Base-by-base conservation (phyloP, 2,329 filamentous ascomycete genomes). In the Mollisiaceae sp. region DNA sequence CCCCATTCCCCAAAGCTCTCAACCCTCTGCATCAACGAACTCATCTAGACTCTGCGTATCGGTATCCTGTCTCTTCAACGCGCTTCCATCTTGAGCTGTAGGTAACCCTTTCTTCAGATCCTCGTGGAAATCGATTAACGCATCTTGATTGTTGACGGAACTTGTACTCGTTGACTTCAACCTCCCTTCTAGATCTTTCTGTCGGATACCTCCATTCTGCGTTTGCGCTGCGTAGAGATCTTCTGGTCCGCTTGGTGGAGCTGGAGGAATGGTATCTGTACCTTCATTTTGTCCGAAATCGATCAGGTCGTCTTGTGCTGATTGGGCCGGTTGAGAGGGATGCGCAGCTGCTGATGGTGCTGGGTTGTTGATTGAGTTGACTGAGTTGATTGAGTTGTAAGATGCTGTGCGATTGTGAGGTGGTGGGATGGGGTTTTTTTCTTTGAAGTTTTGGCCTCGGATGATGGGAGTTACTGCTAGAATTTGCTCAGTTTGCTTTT, bases 401-500 rank as follows among this genome's bases (percentile, higher is more conserved):
- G 67, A 59, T 32, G 68, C 62, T 63, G 65, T 65, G 52, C 59
- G 71, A 56, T 75, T 57, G 60, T 68, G 66, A 69, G 60, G 80
- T 67, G 85, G 81, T 67, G 88, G 85, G 64, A 90, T 87, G 69
- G 84, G 76, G 71, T 85, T 85, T 76, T 83, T 80, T 62, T 83
- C 79, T 22, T 15, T 60, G 39, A 52, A 43, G 72, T 85, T 86
- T 77, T 97, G 93, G 38, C 93, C 94, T 45, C 87, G 86, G 32
- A 98, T 76, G 66, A 99, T 91, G 1, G 95, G 93, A 60, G 92
- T 91, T 65, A 98, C 93, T 27, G 91, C 85, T 72, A 96, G 83
- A 63, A 98, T 93, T 77, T 98, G 94, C 74, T 96, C 85, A 5
- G 86, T 84, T 74, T 93, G 89, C 70, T 90, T 84, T 71, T 90